Base-by-base conservation (phyloP, 2,329 filamentous ascomycete genomes). In the Penicillium oxalicum region DNA sequence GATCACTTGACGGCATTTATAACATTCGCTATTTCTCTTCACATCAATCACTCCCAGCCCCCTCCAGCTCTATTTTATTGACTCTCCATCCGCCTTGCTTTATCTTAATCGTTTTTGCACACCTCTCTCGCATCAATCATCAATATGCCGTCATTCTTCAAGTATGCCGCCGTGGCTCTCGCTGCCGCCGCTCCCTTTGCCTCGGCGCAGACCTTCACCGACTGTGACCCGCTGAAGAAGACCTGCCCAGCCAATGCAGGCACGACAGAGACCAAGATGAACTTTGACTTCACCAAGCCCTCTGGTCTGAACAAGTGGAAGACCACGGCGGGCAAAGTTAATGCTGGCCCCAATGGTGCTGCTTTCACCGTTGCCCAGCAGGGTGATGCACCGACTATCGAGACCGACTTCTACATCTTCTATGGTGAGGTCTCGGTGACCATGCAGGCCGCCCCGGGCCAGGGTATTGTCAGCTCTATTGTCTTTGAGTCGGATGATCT, bases 351-450 rank as follows among this genome's bases (percentile, higher is more conserved):
- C 18, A 78, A 90, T 63, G 93, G 93, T 59, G 91, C 82, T 26
- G 81, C 81, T 36, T 95, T 98, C 70, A 89, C 87, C 28, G 84
- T 98, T 49, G 71, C 79, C 41, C 74, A 83, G 66, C 77, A 82
- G 43, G 90, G 91, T 55, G 87, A 97, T 64, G 83, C 91, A 2
- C 93, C 93, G 0, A 89, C 91, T 66, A 81, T 98, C 50, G 78
- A 80, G 55, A 94, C 89, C 54, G 80, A 91, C 61, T 96, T 94
- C 78, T 96, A 95, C 77, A 94, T 98, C 74, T 95, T 97, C 88
- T 98, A 95, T 67, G 93, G 93, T 60, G 86, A 85, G 54, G 85
- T 95, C 64, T 86, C 93, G 56, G 81, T 95, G 56, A 84, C 81
- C 44, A 79, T 96, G 77, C 90, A 93, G 72, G 83, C 88, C 33